Conservation (phyloP, 2,329 filamentous ascomycete genomes). For the Botrytis pseudocinerea region DNA sequence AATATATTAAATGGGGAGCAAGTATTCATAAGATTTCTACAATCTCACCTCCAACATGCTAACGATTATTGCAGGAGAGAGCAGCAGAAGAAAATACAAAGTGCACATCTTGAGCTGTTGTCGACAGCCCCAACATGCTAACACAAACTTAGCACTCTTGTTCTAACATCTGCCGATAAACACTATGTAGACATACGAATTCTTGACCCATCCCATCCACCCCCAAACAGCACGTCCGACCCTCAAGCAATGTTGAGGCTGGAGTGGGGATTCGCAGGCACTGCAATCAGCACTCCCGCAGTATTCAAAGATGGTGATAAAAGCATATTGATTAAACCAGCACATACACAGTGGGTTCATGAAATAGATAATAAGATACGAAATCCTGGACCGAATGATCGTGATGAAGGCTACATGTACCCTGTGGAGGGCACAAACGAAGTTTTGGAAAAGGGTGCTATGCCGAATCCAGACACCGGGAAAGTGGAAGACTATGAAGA, state of each 20-base stretch:
- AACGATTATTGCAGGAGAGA: slow-evolving; percentile 28
- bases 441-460: slow-evolving; percentile 39
- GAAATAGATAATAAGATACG: slow-evolving; percentile 36
- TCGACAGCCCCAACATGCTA: slow-evolving; percentile 6
- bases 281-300: slow-evolving; percentile 27
- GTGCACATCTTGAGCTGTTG: slow-evolving; percentile 22
- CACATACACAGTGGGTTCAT: slow-evolving; percentile 38
- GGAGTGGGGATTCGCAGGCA: slow-evolving; percentile 40
- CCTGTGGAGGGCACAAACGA: slow-evolving; percentile 29
- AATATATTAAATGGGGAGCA: slow-evolving; percentile 37
- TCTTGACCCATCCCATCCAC: slow-evolving; percentile 23
- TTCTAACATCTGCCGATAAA: slow-evolving; percentile 38
- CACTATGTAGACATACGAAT: slow-evolving; percentile 40
- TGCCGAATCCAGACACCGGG: slow-evolving; percentile 37
- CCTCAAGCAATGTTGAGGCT: slow-evolving; percentile 28
- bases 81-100: slow-evolving; percentile 32
- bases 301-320: slow-evolving; percentile 20
- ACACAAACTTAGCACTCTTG: slow-evolving; percentile 33
- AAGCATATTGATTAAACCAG: slow-evolving; percentile 23
- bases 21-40: slow-evolving; percentile 18
- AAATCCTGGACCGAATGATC: slow-evolving; percentile 27
- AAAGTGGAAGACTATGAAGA: slow-evolving; percentile 40
- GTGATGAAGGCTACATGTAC: slow-evolving; percentile 41
- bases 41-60: neutral
- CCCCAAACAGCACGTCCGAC: slow-evolving; percentile 14